phyloP scores from a whole-genome alignment of 352 stramenopile genomes.

The Phytophthora chlamydospora region DNA sequence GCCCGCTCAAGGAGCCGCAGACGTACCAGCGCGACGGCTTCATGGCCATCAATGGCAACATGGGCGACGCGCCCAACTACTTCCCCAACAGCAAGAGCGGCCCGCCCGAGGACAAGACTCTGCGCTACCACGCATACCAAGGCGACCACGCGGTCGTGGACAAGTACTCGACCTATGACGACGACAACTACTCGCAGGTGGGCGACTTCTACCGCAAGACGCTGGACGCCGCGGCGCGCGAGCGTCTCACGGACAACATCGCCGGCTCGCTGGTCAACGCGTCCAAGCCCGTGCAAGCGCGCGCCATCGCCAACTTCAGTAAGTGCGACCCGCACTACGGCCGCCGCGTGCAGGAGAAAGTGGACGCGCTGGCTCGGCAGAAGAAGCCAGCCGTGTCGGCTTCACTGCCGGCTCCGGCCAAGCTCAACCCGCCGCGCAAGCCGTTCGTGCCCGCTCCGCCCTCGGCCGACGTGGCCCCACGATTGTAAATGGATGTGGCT shows the following conservation, averaged over 20 bases:
- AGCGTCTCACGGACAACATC: constrained; percentile 90
- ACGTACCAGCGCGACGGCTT: constrained; percentile 88
- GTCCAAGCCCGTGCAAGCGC: constrained; percentile 77
- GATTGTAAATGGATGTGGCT: constrained; percentile 41
- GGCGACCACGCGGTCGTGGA: constrained; percentile 47
- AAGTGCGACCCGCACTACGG: constrained; percentile 89
- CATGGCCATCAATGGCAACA: constrained; percentile 85
- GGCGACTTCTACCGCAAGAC: constrained; percentile 87
- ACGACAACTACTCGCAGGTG: constrained; percentile 91
- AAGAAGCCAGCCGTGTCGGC: constrained; percentile 21
- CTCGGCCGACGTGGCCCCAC: constrained; percentile 53
- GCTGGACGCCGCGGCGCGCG: constrained; percentile 64
- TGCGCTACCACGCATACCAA: constrained; percentile 38
- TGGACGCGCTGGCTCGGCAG: constrained; percentile 43
- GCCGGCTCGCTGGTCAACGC: constrained; percentile 82
- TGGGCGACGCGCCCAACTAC: constrained; percentile 77
- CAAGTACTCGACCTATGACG: constrained; percentile 82
- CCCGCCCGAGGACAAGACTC: constrained; percentile 39
- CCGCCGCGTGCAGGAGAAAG: constrained; percentile 77
- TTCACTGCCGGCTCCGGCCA: constrained; percentile 32
- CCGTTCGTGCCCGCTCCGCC: constrained; percentile 57
- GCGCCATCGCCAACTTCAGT: constrained; percentile 89
- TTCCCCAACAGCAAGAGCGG: constrained; percentile 89
- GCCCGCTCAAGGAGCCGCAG: constrained; percentile 66
- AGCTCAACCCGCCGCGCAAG: constrained; percentile 69